Conservation (phyloP, 176 grass and related monocot genomes). For the Oryza australiensis region DNA sequence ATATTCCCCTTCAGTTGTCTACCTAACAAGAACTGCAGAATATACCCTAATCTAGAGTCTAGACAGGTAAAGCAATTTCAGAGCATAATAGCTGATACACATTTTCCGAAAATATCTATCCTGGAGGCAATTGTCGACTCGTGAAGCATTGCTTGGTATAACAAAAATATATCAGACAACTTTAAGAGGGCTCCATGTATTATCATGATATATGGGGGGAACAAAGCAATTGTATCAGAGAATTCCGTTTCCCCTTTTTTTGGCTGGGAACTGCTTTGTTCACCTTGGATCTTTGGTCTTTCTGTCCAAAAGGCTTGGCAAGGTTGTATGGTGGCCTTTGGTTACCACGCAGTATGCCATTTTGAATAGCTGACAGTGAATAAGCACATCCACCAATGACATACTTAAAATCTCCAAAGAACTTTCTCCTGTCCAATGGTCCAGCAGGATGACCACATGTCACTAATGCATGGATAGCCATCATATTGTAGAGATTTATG, state of each 20-base stretch:
- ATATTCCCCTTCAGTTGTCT: conserved; percentile 6
- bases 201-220: background rate
- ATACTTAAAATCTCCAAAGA: conserved; percentile 96
- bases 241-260: conserved; percentile 31
- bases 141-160: background rate
- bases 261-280: conserved; percentile 25
- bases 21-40: background rate
- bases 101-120: conserved; percentile 10
- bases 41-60: conserved; percentile 7
- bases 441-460: conserved; percentile 65
- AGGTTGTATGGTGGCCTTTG: conserved; percentile 92
- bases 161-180: background rate
- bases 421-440: conserved; percentile 81
- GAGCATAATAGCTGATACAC: background rate
- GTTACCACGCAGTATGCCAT: conserved; percentile 83
- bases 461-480: conserved; percentile 87
- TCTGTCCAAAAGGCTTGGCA: conserved; percentile 79
- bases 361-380: conserved; percentile 93
- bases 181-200: background rate
- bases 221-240: conserved; percentile 4
- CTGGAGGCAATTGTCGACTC: background rate
- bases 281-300: conserved; percentile 79
- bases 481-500: conserved; percentile 98
- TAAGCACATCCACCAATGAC: conserved; percentile 87
- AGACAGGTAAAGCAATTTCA: background rate